Conservation (phyloP, 805 yeast species). For the Sporopachydermia quercuum region DNA sequence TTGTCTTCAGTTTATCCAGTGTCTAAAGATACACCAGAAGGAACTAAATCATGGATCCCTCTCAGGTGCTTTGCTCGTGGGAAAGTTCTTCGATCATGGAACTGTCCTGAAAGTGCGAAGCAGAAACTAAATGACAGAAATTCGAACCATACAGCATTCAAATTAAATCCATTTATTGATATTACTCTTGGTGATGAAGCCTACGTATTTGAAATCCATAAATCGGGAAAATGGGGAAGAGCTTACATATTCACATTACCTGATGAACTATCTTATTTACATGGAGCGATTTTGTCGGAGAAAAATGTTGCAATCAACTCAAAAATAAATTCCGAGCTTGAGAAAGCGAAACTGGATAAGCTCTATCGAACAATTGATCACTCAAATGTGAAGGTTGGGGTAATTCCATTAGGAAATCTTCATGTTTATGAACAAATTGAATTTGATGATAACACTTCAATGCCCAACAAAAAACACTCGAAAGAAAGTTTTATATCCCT, state of each 20-base stretch:
- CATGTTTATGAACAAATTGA: constrained; percentile 21
- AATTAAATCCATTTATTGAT: not conserved
- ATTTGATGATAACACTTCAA: not conserved
- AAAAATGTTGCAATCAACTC: not conserved
- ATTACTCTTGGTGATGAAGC: constrained; percentile 48
- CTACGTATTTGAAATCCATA: constrained; percentile 50
- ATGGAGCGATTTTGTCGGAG: not conserved
- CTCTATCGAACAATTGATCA: not conserved
- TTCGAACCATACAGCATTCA: not conserved
- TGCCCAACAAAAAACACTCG: not conserved
- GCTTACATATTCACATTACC: constrained; percentile 62
- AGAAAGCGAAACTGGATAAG: not conserved
- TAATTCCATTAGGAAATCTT: constrained; percentile 47
- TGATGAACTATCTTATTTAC: not conserved
- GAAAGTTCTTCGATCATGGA: not conserved
- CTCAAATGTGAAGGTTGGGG: constrained; percentile 31
- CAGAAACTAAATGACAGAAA: not conserved
- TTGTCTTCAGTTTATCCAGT: too few species aligned
- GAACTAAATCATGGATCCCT: too few species aligned
- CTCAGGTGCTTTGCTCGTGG: not conserved
- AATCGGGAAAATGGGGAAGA: constrained; percentile 52
- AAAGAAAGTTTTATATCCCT: not conserved
- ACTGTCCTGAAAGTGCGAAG: not conserved
- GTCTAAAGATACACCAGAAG: too few species aligned
- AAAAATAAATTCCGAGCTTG: not conserved